Evolutionary conservation across 345 rosid species (phyloP).

Genomic region (Aquilaria yunnanensis): DNA sequence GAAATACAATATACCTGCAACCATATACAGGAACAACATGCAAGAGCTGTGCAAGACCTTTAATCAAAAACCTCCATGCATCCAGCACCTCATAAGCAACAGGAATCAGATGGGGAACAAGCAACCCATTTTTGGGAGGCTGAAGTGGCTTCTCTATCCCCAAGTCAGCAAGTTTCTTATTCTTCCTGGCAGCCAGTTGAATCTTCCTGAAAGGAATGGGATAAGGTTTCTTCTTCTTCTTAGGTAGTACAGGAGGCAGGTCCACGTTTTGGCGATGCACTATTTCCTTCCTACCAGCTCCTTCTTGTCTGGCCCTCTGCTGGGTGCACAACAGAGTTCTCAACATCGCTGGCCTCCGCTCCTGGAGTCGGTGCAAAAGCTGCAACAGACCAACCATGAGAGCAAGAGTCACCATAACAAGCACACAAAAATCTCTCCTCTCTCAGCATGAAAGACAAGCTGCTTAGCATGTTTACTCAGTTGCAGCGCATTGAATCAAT

Average conservation of each 20-base stretch:
- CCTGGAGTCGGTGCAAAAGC: constrained; percentile 26
- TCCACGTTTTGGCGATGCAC: constrained; percentile 59
- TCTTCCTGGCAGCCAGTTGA: constrained; percentile 46
- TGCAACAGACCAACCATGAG: constrained; percentile 21
- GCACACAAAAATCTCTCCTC: not conserved
- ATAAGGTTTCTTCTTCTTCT: constrained; percentile 82
- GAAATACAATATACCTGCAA: constrained; percentile 46
- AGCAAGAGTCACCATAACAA: not conserved
- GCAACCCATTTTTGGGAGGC: constrained; percentile 81
- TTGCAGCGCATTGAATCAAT: too few relatives aligned
- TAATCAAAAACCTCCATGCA: constrained; percentile 76
- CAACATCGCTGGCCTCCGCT: constrained; percentile 18
- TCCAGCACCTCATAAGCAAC: constrained; percentile 64
- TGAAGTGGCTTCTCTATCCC: constrained; percentile 76
- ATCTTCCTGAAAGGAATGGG: constrained; percentile 70
- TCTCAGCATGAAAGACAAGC: too few relatives aligned
- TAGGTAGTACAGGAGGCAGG: constrained; percentile 66
- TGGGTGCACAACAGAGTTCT: constrained; percentile 33
- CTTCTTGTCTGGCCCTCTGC: constrained; percentile 23
- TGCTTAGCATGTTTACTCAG: too few relatives aligned
- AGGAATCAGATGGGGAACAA: constrained; percentile 68
- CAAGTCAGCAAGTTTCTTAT: constrained; percentile 70
- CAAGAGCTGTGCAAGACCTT: constrained; percentile 74
- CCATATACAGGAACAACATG: constrained; percentile 66
- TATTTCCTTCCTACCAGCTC: constrained; percentile 20